Conservation (phyloP, 2,329 filamentous ascomycete genomes). For the Penicillium sp. region DNA sequence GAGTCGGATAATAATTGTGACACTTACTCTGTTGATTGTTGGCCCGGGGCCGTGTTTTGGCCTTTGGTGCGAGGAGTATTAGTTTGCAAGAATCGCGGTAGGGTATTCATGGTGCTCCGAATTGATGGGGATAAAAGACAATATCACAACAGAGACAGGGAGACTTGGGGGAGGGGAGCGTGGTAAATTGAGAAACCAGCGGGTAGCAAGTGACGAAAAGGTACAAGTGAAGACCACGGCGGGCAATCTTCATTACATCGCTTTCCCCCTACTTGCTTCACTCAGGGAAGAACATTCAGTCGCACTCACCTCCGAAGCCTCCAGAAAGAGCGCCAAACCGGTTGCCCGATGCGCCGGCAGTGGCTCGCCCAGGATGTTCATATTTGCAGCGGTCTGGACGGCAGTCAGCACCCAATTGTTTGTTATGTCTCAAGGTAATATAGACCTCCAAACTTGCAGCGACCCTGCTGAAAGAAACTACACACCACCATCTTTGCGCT, state of each 20-base stretch:
- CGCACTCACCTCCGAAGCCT: slow-evolving; percentile 42
- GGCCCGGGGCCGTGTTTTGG: slow-evolving; percentile 4
- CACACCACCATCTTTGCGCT: slow-evolving; percentile 51
- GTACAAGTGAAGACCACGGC: neutral
- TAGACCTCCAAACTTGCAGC: slow-evolving; percentile 65
- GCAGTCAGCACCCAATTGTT: slow-evolving; percentile 15
- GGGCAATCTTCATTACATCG: neutral
- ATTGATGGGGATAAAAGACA: too few relatives aligned
- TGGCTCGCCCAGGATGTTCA: slow-evolving; percentile 54
- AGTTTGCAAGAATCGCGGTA: neutral
- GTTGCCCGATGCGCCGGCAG: slow-evolving; percentile 48
- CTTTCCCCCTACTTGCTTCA: neutral
- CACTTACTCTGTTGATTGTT: slow-evolving; percentile 26
- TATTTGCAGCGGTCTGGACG: slow-evolving; percentile 57
- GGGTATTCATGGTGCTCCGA: neutral
- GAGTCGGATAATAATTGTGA: neutral
- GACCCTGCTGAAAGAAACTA: slow-evolving; percentile 63
- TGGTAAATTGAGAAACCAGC: neutral
- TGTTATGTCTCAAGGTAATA: slow-evolving; percentile 1
- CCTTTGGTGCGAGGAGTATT: neutral
- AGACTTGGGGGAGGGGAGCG: neutral
- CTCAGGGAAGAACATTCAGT: neutral
- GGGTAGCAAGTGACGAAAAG: neutral
- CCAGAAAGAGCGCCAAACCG: slow-evolving; percentile 57
- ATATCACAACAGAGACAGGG: neutral